Base-by-base conservation (phyloP, 2,329 filamentous ascomycete genomes). In the Rosellinia necatrix region DNA sequence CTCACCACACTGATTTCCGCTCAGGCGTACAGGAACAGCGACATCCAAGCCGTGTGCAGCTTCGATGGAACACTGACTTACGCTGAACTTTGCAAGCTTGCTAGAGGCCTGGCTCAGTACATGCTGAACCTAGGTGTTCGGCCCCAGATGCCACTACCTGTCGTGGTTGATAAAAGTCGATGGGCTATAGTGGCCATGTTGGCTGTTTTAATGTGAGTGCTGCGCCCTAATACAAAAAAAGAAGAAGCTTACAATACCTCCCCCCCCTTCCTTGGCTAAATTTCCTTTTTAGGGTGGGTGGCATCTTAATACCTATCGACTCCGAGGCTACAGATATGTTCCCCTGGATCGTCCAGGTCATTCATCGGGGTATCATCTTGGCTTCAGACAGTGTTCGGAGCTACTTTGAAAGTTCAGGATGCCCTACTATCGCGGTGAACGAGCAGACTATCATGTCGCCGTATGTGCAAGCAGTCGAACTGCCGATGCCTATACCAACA, bases 111-210 rank as follows among this genome's bases (percentile, higher is more conserved):
- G 5, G 68, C 70, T 13, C 66, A 66, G 19, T 64, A 69, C 24
- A 59, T 72, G 38, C 40, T 66, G 4, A 63, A 62, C 19, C 59
- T 64, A 30, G 70, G 70, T 1, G 50, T 72, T 17, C 62, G 66
- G 35, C 65, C 64, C 7, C 65, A 65, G 19, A 66, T 64, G 49
- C 74, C 88, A 3, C 79, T 92, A 1, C 85, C 85, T 4, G 77
- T 92, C 5, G 81, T 87, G 15, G 78, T 91, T 65, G 84, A 89
- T 38, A 92, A 90, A 72, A 89, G 82, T 17, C 74, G 85, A 12
- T 81, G 88, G 68, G 78, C 89, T 0, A 87, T 91, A 43, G 74
- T 91, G 34, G 81, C 86, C 6, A 86, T 92, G 58, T 76, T 92
- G 17, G 87, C 88, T 0, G 79, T 87, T 1, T 73, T 91, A 38